A percentile compares a stretch with the other conserved stretches of the same genome.
Evolutionary conservation across 768 basidiomycete species (phyloP).

Genomic region (Russula dissimulans): DNA sequence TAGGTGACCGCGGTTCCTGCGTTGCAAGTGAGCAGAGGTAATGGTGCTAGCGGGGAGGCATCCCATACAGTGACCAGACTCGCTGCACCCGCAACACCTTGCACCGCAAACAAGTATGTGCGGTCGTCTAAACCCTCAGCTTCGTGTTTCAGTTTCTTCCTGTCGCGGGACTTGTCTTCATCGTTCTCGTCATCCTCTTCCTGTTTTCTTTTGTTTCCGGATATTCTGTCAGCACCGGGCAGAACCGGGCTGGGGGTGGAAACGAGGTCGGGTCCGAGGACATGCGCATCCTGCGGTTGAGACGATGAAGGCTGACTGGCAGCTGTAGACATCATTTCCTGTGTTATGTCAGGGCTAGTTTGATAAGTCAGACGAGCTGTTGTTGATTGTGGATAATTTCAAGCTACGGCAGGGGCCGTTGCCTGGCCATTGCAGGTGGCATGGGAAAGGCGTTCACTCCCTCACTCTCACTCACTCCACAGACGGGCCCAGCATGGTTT

Average conservation of each 20-base stretch:
- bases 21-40: not conserved
- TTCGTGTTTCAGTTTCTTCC: not conserved
- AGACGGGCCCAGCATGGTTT: not conserved
- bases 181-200: not conserved
- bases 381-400: not conserved
- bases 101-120: not conserved
- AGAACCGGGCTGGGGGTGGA: not conserved
- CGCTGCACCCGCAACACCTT: not conserved
- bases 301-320: not conserved
- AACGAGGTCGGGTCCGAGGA: not conserved
- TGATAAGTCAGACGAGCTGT: not conserved
- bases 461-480: too few relatives aligned
- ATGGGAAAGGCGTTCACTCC: not conserved
- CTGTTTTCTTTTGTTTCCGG: slow-evolving; percentile 8
- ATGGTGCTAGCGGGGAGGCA: too few relatives aligned
- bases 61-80: not conserved
- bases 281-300: not conserved
- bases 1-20: not conserved
- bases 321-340: too few relatives aligned
- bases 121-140: not conserved
- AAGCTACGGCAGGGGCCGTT: not conserved
- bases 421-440: not conserved
- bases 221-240: not conserved
- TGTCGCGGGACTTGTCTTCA: not conserved
- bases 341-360: not conserved